phyloP scores from a whole-genome alignment of 306 rosid genomes.

The Leucaena leucocephala region DNA sequence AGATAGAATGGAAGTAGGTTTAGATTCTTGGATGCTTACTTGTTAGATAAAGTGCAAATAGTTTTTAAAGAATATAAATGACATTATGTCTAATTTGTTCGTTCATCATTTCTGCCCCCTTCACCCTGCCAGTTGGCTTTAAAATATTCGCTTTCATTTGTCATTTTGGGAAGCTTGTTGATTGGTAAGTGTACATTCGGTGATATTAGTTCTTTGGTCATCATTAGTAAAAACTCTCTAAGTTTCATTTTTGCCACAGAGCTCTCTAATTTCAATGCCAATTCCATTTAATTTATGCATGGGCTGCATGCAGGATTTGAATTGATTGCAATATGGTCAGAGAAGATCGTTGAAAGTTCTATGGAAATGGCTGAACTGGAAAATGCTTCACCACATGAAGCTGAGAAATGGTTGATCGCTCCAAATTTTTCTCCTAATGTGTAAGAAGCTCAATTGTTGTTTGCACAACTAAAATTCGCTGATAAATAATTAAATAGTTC shows the following conservation, averaged over 20 bases:
- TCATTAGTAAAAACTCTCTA: slow-evolving; percentile 38
- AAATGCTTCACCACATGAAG: slow-evolving; percentile 88
- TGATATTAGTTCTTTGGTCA: slow-evolving; percentile 17
- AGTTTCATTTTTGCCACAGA: slow-evolving; percentile 26
- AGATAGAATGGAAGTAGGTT: slow-evolving; percentile 25
- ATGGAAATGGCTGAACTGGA: slow-evolving; percentile 97
- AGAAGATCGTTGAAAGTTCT: slow-evolving; percentile 81
- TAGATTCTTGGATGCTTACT: slow-evolving; percentile 16
- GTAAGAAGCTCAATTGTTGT: slow-evolving; percentile 42
- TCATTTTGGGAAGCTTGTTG: slow-evolving; percentile 17
- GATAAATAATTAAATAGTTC: slow-evolving; percentile 30
- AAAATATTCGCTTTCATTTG: slow-evolving; percentile 16
- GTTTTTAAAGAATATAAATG: not conserved
- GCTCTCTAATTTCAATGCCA: slow-evolving; percentile 36
- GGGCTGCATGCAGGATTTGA: slow-evolving; percentile 77
- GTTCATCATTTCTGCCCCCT: slow-evolving; percentile 2
- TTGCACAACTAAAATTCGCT: slow-evolving; percentile 16
- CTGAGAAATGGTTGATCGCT: slow-evolving; percentile 83
- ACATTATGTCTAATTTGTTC: not conserved
- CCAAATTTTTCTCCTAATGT: slow-evolving; percentile 61
- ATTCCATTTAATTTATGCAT: slow-evolving; percentile 43
- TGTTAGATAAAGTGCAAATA: not conserved
- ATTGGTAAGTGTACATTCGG: not conserved
- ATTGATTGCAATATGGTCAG: slow-evolving; percentile 77
- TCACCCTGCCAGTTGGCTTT: not conserved